Evolutionary conservation across 2,329 filamentous ascomycete species (phyloP).

Genomic region (Cladosporium halotolerans): DNA sequence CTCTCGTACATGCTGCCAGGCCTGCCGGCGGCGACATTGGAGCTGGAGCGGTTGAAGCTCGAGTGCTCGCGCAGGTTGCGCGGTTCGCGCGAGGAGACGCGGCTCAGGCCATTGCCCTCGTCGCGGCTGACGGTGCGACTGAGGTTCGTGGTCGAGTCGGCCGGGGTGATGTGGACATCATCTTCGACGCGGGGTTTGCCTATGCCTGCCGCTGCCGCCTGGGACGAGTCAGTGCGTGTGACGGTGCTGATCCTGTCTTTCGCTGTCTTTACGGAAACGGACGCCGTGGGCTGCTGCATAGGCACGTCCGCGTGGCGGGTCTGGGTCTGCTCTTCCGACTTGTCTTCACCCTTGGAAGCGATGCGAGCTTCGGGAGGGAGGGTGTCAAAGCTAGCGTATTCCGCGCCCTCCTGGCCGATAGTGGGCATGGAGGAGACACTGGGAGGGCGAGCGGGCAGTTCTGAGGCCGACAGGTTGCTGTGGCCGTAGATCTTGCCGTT

Average conservation of each 20-base stretch:
- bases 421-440: conserved; percentile 73
- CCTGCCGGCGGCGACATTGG: conserved; percentile 42
- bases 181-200: conserved; percentile 54
- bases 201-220: conserved; percentile 77
- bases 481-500: conserved; percentile 26
- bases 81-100: conserved; percentile 36
- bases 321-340: conserved; percentile 34
- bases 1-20: conserved; percentile 54
- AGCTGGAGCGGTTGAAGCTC: conserved; percentile 47
- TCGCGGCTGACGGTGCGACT: conserved; percentile 23
- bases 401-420: conserved; percentile 80
- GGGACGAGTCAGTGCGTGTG: conserved; percentile 84
- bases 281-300: conserved; percentile 83
- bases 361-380: conserved; percentile 29
- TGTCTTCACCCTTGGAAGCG: conserved; percentile 28
- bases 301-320: conserved; percentile 72
- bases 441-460: conserved; percentile 55
- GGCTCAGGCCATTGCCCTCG: conserved; percentile 15
- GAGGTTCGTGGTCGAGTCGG: conserved; percentile 18
- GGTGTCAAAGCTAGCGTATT: conserved; percentile 64
- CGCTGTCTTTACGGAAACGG: conserved; percentile 71
- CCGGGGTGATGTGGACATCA: conserved; percentile 36
- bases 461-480: conserved; percentile 31
- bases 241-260: conserved; percentile 77
- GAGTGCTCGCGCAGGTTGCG: conserved; percentile 57